Conservation (phyloP, 768 basidiomycete genomes). For the Tephrocybe sp. region DNA sequence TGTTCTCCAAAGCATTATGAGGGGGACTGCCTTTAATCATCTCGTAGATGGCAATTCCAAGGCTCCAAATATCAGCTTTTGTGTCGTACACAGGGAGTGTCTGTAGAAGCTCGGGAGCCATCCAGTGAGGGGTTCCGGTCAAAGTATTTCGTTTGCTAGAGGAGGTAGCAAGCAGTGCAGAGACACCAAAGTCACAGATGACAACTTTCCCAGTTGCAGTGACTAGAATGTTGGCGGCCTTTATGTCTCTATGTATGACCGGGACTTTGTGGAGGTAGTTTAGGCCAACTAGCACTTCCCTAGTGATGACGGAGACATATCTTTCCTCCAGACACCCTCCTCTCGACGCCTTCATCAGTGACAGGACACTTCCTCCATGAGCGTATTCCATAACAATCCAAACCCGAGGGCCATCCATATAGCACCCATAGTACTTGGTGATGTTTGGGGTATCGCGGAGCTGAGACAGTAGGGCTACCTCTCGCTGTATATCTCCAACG, state of each 20-base stretch:
- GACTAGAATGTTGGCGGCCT: conserved; percentile 94
- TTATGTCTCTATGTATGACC: conserved; percentile 97
- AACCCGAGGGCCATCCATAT: conserved; percentile 90
- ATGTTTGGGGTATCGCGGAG: conserved; percentile 88
- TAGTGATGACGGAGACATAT: conserved; percentile 81
- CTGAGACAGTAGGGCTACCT: conserved; percentile 89
- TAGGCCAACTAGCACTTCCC: conserved; percentile 86
- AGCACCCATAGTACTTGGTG: conserved; percentile 95
- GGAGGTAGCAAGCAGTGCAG: conserved; percentile 80
- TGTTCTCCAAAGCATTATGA: conserved; percentile 75
- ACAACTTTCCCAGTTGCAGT: conserved; percentile 87
- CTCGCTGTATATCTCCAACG: conserved; percentile 93
- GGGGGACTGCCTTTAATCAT: conserved; percentile 97
- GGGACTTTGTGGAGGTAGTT: conserved; percentile 90
- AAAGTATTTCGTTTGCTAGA: conserved; percentile 94
- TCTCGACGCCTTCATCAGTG: conserved; percentile 85
- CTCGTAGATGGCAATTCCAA: conserved; percentile 95
- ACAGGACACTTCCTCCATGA: conserved; percentile 89
- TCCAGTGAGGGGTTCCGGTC: conserved; percentile 98
- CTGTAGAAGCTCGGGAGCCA: conserved; percentile 98
- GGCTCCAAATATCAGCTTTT: conserved; percentile 97
- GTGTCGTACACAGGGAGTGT: conserved; percentile 89
- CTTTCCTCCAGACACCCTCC: conserved; percentile 82
- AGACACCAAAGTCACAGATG: conserved; percentile 98
- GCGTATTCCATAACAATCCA: conserved; percentile 99